phyloP scores from a whole-genome alignment of 192 early-diverging fungal genomes.

The Piromyces finnis region DNA sequence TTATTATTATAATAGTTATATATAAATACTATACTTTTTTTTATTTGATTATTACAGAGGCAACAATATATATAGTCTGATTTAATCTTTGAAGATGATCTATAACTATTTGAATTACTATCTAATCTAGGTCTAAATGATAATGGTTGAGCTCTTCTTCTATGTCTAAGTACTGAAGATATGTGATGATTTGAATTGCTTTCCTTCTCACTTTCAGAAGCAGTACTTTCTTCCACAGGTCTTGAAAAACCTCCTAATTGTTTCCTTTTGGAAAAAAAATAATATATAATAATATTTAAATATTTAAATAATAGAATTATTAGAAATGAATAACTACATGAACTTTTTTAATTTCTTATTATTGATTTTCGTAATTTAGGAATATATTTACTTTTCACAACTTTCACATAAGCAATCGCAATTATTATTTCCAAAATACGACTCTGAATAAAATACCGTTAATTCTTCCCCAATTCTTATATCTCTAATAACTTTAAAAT shows the following conservation, averaged over 20 bases:
- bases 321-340: too few relatives aligned
- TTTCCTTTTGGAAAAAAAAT: not conserved
- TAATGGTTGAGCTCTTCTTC: not conserved
- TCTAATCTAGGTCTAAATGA: too few relatives aligned
- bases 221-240: not conserved
- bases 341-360: too few relatives aligned
- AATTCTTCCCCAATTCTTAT: constrained; percentile 55
- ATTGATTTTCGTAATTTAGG: too few relatives aligned
- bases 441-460: constrained; percentile 39
- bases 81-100: too few relatives aligned
- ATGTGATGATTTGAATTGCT: not conserved
- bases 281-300: too few relatives aligned
- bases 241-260: not conserved
- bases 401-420: constrained; percentile 51
- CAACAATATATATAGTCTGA: too few relatives aligned
- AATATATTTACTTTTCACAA: constrained; percentile 35
- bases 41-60: too few relatives aligned
- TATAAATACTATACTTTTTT: too few relatives aligned
- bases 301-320: too few relatives aligned
- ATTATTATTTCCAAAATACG: constrained; percentile 53
- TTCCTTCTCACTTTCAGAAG: not conserved
- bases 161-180: not conserved
- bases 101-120: too few relatives aligned
- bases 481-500: constrained; percentile 39
- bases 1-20: too few relatives aligned